phyloP scores from a whole-genome alignment of 768 basidiomycete genomes.

The Boletus edulis region DNA sequence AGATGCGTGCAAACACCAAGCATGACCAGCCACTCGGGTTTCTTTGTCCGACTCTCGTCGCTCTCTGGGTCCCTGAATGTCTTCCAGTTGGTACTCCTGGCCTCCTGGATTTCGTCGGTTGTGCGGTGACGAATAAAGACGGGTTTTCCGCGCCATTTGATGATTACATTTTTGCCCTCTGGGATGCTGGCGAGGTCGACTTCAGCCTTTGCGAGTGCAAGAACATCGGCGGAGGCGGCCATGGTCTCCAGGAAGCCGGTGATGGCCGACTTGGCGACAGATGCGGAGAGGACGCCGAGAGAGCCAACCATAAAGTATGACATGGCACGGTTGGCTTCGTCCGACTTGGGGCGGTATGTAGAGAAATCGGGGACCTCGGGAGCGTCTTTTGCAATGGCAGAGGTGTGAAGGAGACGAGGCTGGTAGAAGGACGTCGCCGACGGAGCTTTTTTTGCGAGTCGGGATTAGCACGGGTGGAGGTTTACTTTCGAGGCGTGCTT shows the following conservation, averaged over 20 bases:
- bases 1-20: slow-evolving; percentile 94
- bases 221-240: slow-evolving; percentile 96
- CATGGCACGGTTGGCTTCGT: slow-evolving; percentile 66
- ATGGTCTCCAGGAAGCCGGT: slow-evolving; percentile 94
- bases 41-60: slow-evolving; percentile 86
- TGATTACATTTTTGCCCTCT: slow-evolving; percentile 95
- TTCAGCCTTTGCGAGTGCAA: slow-evolving; percentile 97
- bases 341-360: slow-evolving; percentile 70
- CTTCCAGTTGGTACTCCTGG: slow-evolving; percentile 82
- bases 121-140: slow-evolving; percentile 99
- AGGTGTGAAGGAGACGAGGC: slow-evolving; percentile 77
- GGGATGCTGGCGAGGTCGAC: slow-evolving; percentile 88
- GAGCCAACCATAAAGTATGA: slow-evolving; percentile 92
- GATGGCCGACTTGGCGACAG: slow-evolving; percentile 90
- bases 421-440: slow-evolving; percentile 54
- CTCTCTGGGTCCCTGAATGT: slow-evolving; percentile 85
- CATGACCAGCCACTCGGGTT: slow-evolving; percentile 96
- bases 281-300: slow-evolving; percentile 90
- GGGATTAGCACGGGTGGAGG: slow-evolving; percentile 15
- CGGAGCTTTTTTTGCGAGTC: slow-evolving; percentile 36
- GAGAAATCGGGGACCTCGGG: slow-evolving; percentile 89
- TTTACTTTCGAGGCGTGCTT: slow-evolving; percentile 27
- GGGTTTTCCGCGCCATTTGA: slow-evolving; percentile 99
- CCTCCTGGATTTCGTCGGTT: slow-evolving; percentile 87
- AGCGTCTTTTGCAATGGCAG: slow-evolving; percentile 62